Evolutionary conservation across 768 basidiomycete species (phyloP).

Genomic region (Sporobolomyces phaffii): DNA sequence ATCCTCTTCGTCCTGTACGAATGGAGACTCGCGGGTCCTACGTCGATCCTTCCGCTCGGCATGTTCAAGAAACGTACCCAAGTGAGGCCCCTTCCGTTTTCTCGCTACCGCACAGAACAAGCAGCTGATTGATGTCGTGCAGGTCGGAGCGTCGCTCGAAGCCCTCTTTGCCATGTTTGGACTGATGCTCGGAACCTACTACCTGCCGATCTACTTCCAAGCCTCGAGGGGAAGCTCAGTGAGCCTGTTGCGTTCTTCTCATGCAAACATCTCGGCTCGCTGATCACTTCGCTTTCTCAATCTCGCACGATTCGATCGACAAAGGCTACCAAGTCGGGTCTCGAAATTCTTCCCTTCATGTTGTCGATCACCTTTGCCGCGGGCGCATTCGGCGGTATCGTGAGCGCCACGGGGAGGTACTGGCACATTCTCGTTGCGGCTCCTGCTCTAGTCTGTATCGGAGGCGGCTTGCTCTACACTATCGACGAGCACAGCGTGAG

Average conservation of each 20-base stretch:
- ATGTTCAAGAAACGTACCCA: constrained; percentile 44
- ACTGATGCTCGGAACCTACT: constrained; percentile 31
- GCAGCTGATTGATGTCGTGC: no score
- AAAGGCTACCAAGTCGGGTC: constrained; percentile 45
- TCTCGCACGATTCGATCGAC: no score
- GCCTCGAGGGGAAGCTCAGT: constrained; percentile 39
- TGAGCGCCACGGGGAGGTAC: constrained; percentile 35
- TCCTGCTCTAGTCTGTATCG: constrained; percentile 44
- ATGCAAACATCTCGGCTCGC: no score
- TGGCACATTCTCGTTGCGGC: constrained; percentile 44
- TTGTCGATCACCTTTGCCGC: constrained; percentile 38
- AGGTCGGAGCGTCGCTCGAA: constrained; percentile 43
- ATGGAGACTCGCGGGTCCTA: constrained; percentile 45
- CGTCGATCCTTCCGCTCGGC: constrained; percentile 47
- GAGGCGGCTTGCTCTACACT: constrained; percentile 47
- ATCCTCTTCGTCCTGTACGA: constrained; percentile 47
- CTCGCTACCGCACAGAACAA: constrained; percentile 11
- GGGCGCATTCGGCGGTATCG: constrained; percentile 42
- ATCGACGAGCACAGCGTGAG: constrained; percentile 38
- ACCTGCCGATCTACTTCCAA: constrained; percentile 43
- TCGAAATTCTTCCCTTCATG: constrained; percentile 47
- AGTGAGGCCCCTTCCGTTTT: background rate
- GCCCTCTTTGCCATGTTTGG: constrained; percentile 39
- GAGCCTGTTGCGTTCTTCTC: constrained; percentile 35
- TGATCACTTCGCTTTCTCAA: no score